Conservation (phyloP, 2,329 filamentous ascomycete genomes). For the Juglanconis sp. region DNA sequence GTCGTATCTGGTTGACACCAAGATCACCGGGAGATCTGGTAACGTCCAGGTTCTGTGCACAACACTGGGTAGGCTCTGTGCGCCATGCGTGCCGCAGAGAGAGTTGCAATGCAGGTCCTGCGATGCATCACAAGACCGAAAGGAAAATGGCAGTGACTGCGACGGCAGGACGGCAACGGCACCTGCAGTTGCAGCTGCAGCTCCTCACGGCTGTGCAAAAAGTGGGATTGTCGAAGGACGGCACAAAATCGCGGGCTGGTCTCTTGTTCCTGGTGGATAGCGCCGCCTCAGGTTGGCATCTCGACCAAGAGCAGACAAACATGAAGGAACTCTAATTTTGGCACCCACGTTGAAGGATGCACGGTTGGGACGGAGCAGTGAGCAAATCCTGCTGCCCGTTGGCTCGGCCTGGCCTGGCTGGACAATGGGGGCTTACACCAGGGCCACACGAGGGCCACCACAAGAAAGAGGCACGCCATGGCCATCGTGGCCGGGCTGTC, state of each 20-base stretch:
- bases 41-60: slow-evolving; percentile 1
- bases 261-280: background rate
- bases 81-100: background rate
- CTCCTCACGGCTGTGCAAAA: background rate
- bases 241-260: background rate
- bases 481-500: too few relatives aligned
- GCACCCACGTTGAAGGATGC: background rate
- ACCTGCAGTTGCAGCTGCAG: background rate
- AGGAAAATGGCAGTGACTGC: too few relatives aligned
- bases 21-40: background rate
- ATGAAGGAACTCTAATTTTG: background rate
- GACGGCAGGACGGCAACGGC: too few relatives aligned
- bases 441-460: background rate
- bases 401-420: background rate
- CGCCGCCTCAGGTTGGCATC: background rate
- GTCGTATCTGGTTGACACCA: background rate
- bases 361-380: too few relatives aligned
- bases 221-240: background rate
- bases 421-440: background rate
- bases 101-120: background rate
- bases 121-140: background rate
- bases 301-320: background rate
- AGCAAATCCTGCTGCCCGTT: background rate
- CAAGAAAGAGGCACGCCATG: slow-evolving; percentile 1
- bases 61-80: background rate